Base-by-base conservation (phyloP, 2,329 filamentous ascomycete genomes). In the Pseudogymnoascus sp. region DNA sequence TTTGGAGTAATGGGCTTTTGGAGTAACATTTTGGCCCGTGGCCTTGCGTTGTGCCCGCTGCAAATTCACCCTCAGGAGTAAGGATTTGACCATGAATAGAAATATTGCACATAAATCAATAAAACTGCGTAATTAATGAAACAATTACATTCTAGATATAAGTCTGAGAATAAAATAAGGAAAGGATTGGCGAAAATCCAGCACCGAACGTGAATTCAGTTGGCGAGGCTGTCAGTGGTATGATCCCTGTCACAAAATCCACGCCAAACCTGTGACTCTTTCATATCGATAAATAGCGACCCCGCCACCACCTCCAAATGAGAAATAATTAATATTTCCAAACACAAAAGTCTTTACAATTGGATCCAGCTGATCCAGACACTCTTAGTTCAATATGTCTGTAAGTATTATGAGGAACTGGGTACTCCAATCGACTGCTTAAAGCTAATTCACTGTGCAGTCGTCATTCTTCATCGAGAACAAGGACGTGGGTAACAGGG, bases 401-500 rank as follows among this genome's bases (percentile, higher is more conserved):
- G 67, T 68, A 66, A 64, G 64, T 64, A 41, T 21, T 21, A 38
- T 10, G 17, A 38, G 12, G 27, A 27, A 13, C 33, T 2, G 38
- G 27, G 12, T n/a, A 8, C 5, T 38, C 58, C 2, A 59, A 27
- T 48, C 13, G 60, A 65, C 21, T 64, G 35, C 25, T 36, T n/a
- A 61, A 21, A 55, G 31, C 60, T 61, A 65, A 69, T 65, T 69
- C 64, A 64, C 25, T 42, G 36, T 31, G 25, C 63, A 39, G 55
- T 33, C 68, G 82, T 72, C 71, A 66, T 92, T 90, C 81, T 90
- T 85, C 78, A 89, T 91, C 69, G 82, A 89, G 72, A 92, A 93
- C 75, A 85, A 88, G 69, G 85, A 89, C 75, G 86, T 92, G 68
- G 90, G 90, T 69, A 89, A 92, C 76, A 85, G 84, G 75, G 79